These are phyloP conservation scores for Sporothrix schenckii DNA, from an alignment of 2,329 filamentous ascomycete species.

Conservation along the genomic window DNA sequence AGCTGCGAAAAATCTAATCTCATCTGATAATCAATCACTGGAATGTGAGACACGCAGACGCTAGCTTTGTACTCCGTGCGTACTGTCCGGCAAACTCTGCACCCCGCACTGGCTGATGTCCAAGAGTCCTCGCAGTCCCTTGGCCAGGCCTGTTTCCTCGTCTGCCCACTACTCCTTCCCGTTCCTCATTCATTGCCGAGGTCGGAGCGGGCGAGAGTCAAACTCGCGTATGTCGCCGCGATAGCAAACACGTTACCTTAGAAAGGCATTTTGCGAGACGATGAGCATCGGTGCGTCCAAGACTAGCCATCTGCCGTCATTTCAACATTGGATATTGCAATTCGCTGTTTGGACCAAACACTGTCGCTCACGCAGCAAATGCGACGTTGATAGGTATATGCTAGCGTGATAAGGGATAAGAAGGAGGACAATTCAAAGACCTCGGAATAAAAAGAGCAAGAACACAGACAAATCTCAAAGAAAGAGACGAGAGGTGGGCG, in stretches of 20 bases:
- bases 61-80: slow-evolving; percentile 28
- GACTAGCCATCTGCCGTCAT: slow-evolving; percentile 25
- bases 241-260: slow-evolving; percentile 1
- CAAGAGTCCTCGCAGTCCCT: neutral
- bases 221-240: slow-evolving; percentile 24
- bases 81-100: slow-evolving; percentile 16
- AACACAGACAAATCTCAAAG: neutral
- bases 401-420: neutral
- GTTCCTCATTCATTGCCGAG: slow-evolving; percentile 25
- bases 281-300: neutral
- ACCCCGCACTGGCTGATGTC: slow-evolving; percentile 14
- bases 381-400: slow-evolving; percentile 7
- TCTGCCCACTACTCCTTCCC: neutral
- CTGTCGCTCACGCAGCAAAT: slow-evolving; percentile 9
- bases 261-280: neutral
- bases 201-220: slow-evolving; percentile 24
- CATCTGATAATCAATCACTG: slow-evolving; percentile 31
- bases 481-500: neutral
- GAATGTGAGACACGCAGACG: slow-evolving; percentile 8
- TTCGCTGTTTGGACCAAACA: slow-evolving; percentile 24
- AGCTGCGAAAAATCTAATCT: slow-evolving; percentile 26
- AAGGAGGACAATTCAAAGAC: slow-evolving; percentile 3
- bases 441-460: neutral
- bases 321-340: slow-evolving; percentile 31
- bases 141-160: neutral